phyloP scores from a whole-genome alignment of 352 stramenopile genomes.

The Phytophthora tubulina region DNA sequence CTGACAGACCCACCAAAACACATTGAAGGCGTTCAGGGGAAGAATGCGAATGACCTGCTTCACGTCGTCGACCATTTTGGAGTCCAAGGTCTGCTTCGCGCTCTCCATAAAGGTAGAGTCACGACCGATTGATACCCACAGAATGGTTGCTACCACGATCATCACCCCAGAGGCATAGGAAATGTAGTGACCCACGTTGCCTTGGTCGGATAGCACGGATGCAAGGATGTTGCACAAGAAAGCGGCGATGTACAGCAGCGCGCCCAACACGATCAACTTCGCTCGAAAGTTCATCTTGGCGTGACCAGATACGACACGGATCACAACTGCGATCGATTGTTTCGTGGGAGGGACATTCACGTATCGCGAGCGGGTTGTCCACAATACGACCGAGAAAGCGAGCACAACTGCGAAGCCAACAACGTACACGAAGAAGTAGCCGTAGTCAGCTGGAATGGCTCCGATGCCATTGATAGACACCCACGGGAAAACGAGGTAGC shows the following conservation, averaged over 20 bases:
- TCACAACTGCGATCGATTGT: constrained; percentile 51
- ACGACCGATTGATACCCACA: constrained; percentile 56
- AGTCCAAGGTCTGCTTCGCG: constrained; percentile 54
- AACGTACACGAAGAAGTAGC: constrained; percentile 64
- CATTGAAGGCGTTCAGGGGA: constrained; percentile 52
- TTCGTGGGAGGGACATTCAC: constrained; percentile 50
- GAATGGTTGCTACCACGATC: constrained; percentile 43
- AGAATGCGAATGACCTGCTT: constrained; percentile 56
- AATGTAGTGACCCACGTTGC: constrained; percentile 45
- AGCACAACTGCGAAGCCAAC: constrained; percentile 58
- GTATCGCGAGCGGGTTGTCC: constrained; percentile 51
- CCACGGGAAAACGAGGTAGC: constrained; percentile 79
- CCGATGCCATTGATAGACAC: constrained; percentile 76
- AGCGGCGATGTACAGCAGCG: constrained; percentile 45
- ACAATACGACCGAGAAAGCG: constrained; percentile 46
- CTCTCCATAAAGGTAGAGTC: constrained; percentile 56
- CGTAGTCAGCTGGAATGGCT: constrained; percentile 47
- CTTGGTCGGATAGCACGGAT: constrained; percentile 53
- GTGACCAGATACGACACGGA: constrained; percentile 44
- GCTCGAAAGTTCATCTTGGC: constrained; percentile 39
- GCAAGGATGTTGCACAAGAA: constrained; percentile 63
- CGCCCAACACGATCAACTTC: constrained; percentile 45
- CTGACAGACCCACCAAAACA: constrained; percentile 68
- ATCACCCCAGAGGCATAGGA: constrained; percentile 53
- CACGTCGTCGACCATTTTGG: constrained; percentile 52